These are phyloP conservation scores for Cyphellophora attinorum DNA, from an alignment of 2,329 filamentous ascomycete species.

Conservation along the genomic window DNA sequence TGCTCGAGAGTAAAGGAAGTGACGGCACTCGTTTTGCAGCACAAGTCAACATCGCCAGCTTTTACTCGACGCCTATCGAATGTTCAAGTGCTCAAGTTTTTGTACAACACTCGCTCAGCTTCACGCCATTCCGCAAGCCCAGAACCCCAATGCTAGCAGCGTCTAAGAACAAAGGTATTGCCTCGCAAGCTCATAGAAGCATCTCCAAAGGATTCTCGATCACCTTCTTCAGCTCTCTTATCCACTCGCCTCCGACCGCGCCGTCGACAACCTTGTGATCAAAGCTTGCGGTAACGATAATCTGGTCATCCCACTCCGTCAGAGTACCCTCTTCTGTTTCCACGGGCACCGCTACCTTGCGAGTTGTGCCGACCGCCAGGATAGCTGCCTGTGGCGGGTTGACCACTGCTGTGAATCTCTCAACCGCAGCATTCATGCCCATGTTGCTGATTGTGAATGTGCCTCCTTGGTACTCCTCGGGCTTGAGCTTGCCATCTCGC, in stretches of 20 bases:
- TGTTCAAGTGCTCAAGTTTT: no score
- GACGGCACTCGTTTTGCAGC: no score
- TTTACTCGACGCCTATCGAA: no score
- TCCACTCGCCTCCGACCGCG: slow-evolving; percentile 91
- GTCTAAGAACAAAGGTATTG: background rate
- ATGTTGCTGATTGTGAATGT: slow-evolving; percentile 99
- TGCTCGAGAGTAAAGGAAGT: no score
- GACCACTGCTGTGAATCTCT: slow-evolving; percentile 96
- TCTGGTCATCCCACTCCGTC: slow-evolving; percentile 94
- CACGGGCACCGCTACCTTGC: slow-evolving; percentile 84
- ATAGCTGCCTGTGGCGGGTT: slow-evolving; percentile 97
- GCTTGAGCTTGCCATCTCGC: slow-evolving; percentile 95
- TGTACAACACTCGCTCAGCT: no score
- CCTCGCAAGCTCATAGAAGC: slow-evolving; percentile 79
- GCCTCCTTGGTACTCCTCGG: slow-evolving; percentile 97
- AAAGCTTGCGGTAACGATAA: slow-evolving; percentile 87
- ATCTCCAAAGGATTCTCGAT: slow-evolving; percentile 95
- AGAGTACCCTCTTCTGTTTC: slow-evolving; percentile 74
- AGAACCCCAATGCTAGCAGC: background rate
- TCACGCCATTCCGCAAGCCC: no score
- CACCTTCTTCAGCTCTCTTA: slow-evolving; percentile 93
- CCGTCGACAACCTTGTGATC: slow-evolving; percentile 99
- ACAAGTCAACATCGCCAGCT: no score
- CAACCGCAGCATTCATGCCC: slow-evolving; percentile 97
- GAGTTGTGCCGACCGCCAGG: slow-evolving; percentile 84